Conservation (phyloP, 768 basidiomycete species). For the Neoboletus subvelutipes region DNA sequence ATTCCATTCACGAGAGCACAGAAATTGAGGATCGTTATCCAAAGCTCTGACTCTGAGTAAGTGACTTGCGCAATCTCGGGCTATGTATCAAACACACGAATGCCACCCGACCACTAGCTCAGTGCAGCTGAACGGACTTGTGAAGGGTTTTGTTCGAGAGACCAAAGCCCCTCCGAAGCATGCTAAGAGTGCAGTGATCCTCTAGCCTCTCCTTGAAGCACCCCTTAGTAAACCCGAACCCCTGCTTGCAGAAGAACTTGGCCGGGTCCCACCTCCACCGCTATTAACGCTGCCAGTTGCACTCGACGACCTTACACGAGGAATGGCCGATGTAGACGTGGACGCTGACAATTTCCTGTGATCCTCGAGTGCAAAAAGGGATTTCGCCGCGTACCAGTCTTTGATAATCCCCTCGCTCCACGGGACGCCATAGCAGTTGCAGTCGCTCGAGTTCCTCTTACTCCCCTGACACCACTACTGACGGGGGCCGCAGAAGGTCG, state of each 20-base stretch:
- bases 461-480: slow-evolving; percentile 65
- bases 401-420: slow-evolving; percentile 45
- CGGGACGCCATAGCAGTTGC: slow-evolving; percentile 41
- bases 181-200: not conserved
- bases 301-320: slow-evolving; percentile 28
- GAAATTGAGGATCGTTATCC: not conserved
- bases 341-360: slow-evolving; percentile 10
- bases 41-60: slow-evolving; percentile 1
- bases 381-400: slow-evolving; percentile 34
- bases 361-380: not conserved
- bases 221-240: slow-evolving; percentile 28
- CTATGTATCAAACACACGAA: not conserved
- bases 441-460: slow-evolving; percentile 69
- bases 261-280: slow-evolving; percentile 18
- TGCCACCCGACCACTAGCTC: not conserved
- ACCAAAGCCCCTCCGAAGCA: not conserved
- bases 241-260: slow-evolving; percentile 26
- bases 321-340: slow-evolving; percentile 12
- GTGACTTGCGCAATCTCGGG: not conserved
- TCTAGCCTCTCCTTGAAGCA: slow-evolving; percentile 25
- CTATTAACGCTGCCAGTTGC: slow-evolving; percentile 25
- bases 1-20: slow-evolving; percentile 4
- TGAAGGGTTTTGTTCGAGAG: not conserved
- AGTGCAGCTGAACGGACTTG: not conserved
- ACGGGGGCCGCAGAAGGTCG: slow-evolving; percentile 41